A percentile compares a stretch with the other conserved stretches of the same genome.
Conservation (phyloP, 495 filamentous ascomycete species). For the Terfezia claveryi region DNA sequence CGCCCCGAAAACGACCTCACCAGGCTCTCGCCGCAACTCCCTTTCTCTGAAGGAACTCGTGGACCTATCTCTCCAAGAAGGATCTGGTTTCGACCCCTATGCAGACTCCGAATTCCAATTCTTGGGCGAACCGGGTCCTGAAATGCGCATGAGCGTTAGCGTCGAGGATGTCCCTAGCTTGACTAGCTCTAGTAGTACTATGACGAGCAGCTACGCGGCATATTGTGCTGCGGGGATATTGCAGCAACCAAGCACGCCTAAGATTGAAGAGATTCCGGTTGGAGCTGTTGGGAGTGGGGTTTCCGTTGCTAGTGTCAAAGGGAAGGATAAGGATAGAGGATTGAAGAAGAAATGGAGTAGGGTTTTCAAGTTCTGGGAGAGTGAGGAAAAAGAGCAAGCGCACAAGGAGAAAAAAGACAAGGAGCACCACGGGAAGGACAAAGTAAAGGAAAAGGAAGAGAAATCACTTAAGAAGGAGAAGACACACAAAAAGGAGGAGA, state of each 20-base stretch:
- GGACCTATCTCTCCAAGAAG: neutral
- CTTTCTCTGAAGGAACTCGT: neutral
- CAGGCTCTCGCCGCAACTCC: neutral
- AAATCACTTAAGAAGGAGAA: neutral
- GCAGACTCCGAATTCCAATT: constrained; percentile 5
- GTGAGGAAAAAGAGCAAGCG: constrained; percentile 16
- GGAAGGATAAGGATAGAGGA: constrained; percentile 9
- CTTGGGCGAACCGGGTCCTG: constrained; percentile 18
- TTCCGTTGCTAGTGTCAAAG: constrained; percentile 5
- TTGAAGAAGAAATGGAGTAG: constrained; percentile 18
- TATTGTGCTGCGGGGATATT: neutral
- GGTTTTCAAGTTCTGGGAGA: constrained; percentile 18
- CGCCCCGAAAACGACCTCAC: neutral
- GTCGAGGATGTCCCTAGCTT: constrained; percentile 19
- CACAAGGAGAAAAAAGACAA: constrained; percentile 5
- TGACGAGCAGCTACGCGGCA: constrained; percentile 18
- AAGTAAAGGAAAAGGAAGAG: neutral
- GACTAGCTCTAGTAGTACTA: constrained; percentile 17
- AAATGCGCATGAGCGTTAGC: constrained; percentile 16
- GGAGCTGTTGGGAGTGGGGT: constrained; percentile 6
- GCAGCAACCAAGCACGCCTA: constrained; percentile 16
- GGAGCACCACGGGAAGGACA: neutral
- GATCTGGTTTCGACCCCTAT: neutral
- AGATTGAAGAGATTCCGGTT: constrained; percentile 1
- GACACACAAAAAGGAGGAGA: neutral